Conservation (phyloP, 2,329 filamentous ascomycete genomes). For the Colletotrichum sp. region DNA sequence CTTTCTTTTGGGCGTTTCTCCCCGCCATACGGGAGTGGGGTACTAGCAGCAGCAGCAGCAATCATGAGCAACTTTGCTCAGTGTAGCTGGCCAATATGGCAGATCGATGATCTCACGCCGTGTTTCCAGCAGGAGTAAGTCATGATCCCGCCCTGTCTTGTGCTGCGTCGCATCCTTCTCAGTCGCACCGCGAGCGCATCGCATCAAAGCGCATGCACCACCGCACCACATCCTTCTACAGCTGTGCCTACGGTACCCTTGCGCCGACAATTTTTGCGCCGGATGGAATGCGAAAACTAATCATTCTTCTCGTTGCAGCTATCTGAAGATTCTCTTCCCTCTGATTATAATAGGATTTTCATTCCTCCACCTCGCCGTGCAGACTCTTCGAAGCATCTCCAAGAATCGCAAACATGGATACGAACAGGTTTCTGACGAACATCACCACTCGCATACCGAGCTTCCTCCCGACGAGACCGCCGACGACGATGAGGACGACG, state of each 20-base stretch:
- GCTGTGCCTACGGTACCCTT: neutral
- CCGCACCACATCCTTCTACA: neutral
- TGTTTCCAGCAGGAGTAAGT: conserved; percentile 74
- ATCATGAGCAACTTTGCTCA: conserved; percentile 54
- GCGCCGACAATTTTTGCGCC: neutral
- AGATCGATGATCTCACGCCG: conserved; percentile 65
- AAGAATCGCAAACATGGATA: conserved; percentile 61
- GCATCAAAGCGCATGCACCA: neutral
- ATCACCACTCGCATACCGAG: conserved; percentile 53
- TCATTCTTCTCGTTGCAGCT: conserved; percentile 54
- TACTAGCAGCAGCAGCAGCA: conserved; percentile 24
- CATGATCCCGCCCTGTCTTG: neutral
- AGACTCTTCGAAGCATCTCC: conserved; percentile 59
- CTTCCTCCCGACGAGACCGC: conserved; percentile 53
- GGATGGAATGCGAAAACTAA: neutral
- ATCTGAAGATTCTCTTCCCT: conserved; percentile 81
- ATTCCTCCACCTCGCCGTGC: conserved; percentile 66
- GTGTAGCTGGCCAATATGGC: conserved; percentile 66
- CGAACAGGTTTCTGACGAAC: conserved; percentile 53
- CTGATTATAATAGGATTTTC: conserved; percentile 74
- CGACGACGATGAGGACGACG: conserved; percentile 64
- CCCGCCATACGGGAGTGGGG: conserved; percentile 16
- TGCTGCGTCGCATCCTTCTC: neutral
- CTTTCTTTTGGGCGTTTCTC: conserved; percentile 12
- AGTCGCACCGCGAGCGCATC: neutral